Conservation (phyloP, 2,329 filamentous ascomycete genomes). For the Xylariales sp. region DNA sequence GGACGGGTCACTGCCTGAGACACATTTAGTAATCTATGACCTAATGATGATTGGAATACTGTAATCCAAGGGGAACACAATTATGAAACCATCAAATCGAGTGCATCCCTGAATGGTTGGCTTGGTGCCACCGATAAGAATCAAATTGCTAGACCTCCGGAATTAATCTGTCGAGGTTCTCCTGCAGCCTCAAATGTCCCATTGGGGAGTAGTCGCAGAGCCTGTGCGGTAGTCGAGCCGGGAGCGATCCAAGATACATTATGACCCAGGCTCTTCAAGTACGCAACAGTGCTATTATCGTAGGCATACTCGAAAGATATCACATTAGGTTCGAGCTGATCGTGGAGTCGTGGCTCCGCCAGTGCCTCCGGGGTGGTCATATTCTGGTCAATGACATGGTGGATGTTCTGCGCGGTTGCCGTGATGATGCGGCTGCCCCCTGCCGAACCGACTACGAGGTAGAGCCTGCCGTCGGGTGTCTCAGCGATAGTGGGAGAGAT, state of each 20-base stretch:
- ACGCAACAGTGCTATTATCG: conserved; percentile 64
- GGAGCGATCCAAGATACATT: conserved; percentile 69
- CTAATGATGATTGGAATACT: too few species aligned
- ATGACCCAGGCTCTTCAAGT: conserved; percentile 62
- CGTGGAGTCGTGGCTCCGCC: conserved; percentile 68
- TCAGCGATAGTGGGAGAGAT: conserved; percentile 77
- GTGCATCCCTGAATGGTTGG: too few species aligned
- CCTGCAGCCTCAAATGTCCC: conserved; percentile 73
- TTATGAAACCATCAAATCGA: too few species aligned
- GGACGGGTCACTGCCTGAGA: too few species aligned
- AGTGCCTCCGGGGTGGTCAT: conserved; percentile 61
- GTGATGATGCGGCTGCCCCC: conserved; percentile 86
- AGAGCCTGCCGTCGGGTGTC: conserved; percentile 61
- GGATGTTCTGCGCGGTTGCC: conserved; percentile 71
- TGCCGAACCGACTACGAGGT: conserved; percentile 70
- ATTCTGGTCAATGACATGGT: conserved; percentile 66
- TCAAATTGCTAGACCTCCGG: conserved; percentile 58
- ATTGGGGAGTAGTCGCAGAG: conserved; percentile 59
- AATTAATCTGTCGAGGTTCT: conserved; percentile 75
- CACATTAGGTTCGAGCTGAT: conserved; percentile 71
- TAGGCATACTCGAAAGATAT: conserved; percentile 69
- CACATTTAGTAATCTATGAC: too few species aligned
- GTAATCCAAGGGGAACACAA: too few species aligned
- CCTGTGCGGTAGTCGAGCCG: conserved; percentile 68
- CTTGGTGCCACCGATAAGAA: too few species aligned